Base-by-base conservation (phyloP, 192 early-diverging fungal species). In the Coemansia sp. region DNA sequence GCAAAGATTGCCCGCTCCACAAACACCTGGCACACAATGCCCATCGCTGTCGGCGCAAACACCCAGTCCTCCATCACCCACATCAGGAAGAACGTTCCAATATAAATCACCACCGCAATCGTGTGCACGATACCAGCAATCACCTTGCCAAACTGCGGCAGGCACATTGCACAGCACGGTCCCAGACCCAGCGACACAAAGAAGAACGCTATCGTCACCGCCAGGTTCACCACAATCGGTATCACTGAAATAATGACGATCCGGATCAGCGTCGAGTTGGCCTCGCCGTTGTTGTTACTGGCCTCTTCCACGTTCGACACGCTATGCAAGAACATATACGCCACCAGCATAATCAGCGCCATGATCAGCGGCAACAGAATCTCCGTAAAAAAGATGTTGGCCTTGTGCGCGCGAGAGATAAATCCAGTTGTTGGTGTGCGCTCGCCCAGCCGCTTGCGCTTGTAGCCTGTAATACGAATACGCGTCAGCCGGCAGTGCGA, bases 391-490 rank as follows among this genome's bases (percentile, higher is more conserved):
- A 91, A 83, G 23, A 92, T 86, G 59, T 86, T 83, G 11, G 80
- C 73, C 56, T 86, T 87, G 67, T 84, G 84, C n/a, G 88, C 87
- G 10, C 85, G 79, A 50, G 88, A 86, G 41, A 88, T 84, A 55
- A 88, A 84, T 15, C 86, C 84, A 22, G 86, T 82, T 11, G 88
- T 86, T 15, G 88, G 84, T 37, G 81, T 78, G 41, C 71, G 69
- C 73, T 90, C 86, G 25, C 87, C 85, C 17, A 90, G 72, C 17
- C 83, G 70, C 76, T 89, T 90, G 63, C 88, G 86, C 70, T 92
- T 92, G 83, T 88, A 88, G 15, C 89, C 89, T 2, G 89, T 92
- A 60, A 89, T 87, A n/a, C 86, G 83, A 47, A 88, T 89, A 22
- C 89, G 83, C 19, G 86, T 78, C 9, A 85, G 69, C 15, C 88